Evolutionary conservation across 169 alveolate species (phyloP), one percentile per base, ranked within the genome.

Genomic region (Amoebophrya sp.): DNA sequence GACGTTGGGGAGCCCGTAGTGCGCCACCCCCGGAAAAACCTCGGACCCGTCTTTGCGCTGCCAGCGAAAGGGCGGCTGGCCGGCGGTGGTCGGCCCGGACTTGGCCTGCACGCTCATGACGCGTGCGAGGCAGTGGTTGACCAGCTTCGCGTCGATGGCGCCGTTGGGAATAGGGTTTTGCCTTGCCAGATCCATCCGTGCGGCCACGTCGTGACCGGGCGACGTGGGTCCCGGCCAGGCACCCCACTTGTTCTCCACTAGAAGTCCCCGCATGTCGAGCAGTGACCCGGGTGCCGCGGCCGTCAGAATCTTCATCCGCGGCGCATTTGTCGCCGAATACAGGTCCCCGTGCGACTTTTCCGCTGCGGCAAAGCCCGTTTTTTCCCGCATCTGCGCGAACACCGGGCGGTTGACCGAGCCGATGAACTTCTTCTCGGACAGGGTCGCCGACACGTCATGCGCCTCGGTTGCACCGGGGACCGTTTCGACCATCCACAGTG

Each of bases 1-100:
- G 32, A 66, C 83, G 83, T 66, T 66, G 32, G 83, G 83, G 32
- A 66, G 35, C 18, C 83, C 83, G 83, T 66, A 66, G 83, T 66
- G 83, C 1, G 0, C 1, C 83, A n/a, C 35, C 38, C 83, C 83
- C 29, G 83, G 83, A 25, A 66, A 66, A 1, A 2, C 32, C 83
- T 66, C 83, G 35, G 10, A 0, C 83, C 83, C 83, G 35, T 25
- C 83, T 25, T 66, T 66, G 2, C 18, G 1, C 83, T 66, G 39
- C 83, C 83, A 66, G 7, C 83, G 29, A 25, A 66, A 66, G 35
- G 83, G 83, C 29, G 12, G 12, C 35, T 66, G 83, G 83, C 38
- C 83, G 35, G 29, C 35, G 35, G 1, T 25, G 0, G 83, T 66
- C 83, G 83, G 83, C 0, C 83, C 83, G 83, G 83, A 66, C 35